phyloP scores from a whole-genome alignment of 2,329 filamentous ascomycete genomes.

The Amauroascus niger region DNA sequence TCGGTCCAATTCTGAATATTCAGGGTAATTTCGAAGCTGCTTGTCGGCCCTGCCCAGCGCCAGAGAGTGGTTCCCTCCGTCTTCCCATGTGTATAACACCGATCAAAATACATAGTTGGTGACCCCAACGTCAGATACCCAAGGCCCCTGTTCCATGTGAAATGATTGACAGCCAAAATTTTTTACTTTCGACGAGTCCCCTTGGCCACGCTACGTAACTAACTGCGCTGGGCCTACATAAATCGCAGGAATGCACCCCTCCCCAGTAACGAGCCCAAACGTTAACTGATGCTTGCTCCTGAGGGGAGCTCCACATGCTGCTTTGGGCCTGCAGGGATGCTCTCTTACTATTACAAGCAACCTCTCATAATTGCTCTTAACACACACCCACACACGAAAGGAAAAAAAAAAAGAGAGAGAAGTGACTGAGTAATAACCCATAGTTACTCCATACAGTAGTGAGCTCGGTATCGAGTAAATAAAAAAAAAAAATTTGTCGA shows the following conservation, averaged over 20 bases:
- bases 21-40: not conserved
- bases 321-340: constrained; percentile 1
- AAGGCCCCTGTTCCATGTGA: constrained; percentile 11
- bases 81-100: constrained; percentile 2
- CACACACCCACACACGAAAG: not conserved
- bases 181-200: not conserved
- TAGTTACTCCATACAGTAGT: not conserved
- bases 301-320: constrained; percentile 10
- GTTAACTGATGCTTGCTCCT: constrained; percentile 8
- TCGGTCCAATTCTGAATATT: constrained; percentile 7
- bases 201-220: constrained; percentile 9
- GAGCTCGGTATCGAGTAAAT: not conserved
- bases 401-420: not conserved
- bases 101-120: no score
- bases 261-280: constrained; percentile 4
- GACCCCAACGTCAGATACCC: constrained; percentile 3
- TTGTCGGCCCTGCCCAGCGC: not conserved
- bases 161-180: constrained; percentile 8
- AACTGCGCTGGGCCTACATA: not conserved
- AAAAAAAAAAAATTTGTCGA: not conserved
- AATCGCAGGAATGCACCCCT: constrained; percentile 9
- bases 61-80: not conserved
- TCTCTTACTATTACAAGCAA: constrained; percentile 5
- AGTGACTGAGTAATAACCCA: not conserved
- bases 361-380: constrained; percentile 5